These are phyloP conservation scores for Termitomyces sp. DNA, from an alignment of 768 basidiomycete species.

Conservation along the genomic window DNA sequence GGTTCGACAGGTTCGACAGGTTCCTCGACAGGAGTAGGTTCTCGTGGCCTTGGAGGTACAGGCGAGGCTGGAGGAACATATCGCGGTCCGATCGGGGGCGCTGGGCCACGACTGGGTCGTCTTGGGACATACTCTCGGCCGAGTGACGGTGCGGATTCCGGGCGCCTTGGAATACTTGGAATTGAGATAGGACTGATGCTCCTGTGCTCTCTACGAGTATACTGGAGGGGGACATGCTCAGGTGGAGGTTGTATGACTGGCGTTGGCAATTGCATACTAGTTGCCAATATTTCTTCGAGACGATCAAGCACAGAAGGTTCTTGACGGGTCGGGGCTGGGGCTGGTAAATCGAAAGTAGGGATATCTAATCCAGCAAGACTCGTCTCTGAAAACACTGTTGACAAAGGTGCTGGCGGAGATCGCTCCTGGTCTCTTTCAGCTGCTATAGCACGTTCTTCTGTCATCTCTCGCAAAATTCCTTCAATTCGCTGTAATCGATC, in stretches of 20 bases:
- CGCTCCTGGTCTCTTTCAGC: constrained; percentile 21
- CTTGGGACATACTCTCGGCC: not conserved
- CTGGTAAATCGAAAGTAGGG: constrained; percentile 29
- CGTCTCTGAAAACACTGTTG: constrained; percentile 28
- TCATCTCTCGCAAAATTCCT: constrained; percentile 38
- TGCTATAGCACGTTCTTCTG: constrained; percentile 33
- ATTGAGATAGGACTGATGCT: constrained; percentile 37
- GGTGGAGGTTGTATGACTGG: constrained; percentile 40
- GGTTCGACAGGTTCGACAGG: not conserved
- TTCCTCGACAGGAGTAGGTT: not conserved
- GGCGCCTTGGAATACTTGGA: constrained; percentile 25
- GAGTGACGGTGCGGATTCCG: constrained; percentile 27
- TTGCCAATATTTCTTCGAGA: constrained; percentile 58
- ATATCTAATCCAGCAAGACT: constrained; percentile 26
- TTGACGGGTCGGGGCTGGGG: constrained; percentile 45
- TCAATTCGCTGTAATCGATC: constrained; percentile 47
- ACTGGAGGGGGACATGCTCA: constrained; percentile 48
- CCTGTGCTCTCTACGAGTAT: constrained; percentile 33
- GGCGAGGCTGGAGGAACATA: not conserved
- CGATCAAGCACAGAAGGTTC: constrained; percentile 59
- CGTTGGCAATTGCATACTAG: constrained; percentile 24
- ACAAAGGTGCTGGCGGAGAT: constrained; percentile 22
- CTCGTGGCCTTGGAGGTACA: not conserved
- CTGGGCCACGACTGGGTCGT: not conserved
- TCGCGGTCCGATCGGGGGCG: not conserved